Evolutionary conservation across 495 filamentous ascomycete genomes (phyloP).

Genomic region (Penicillium maclennaniae): DNA sequence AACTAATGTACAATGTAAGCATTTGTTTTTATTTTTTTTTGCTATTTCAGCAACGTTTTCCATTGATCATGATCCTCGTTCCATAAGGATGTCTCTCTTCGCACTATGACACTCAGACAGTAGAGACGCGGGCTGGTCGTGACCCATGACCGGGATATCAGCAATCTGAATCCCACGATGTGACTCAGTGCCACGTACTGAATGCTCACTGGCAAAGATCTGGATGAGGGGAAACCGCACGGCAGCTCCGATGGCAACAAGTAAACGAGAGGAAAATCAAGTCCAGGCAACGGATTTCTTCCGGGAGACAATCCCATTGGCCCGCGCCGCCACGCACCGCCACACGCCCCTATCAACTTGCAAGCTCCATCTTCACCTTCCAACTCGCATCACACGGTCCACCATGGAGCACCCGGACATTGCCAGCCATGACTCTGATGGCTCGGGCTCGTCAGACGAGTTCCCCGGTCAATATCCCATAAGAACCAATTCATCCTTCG

Average conservation of each 20-base stretch:
- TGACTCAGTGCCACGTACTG: conserved; percentile 5
- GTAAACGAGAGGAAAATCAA: neutral
- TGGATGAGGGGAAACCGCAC: conserved; percentile 1
- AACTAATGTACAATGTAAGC: neutral
- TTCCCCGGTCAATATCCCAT: conserved; percentile 43
- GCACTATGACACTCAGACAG: neutral
- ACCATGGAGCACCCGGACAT: conserved; percentile 55
- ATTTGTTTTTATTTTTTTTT: too few species aligned
- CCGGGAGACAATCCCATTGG: conserved; percentile 6
- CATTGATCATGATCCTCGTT: too few species aligned
- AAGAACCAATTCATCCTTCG: conserved; percentile 39
- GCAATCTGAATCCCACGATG: conserved; percentile 6
- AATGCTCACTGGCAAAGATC: neutral
- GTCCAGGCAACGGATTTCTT: neutral
- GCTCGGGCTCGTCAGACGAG: conserved; percentile 61
- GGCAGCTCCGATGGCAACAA: conserved; percentile 4
- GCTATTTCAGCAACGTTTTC: neutral
- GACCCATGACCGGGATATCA: conserved; percentile 3
- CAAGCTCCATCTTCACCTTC: conserved; percentile 9
- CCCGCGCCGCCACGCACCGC: conserved; percentile 22
- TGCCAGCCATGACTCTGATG: conserved; percentile 59
- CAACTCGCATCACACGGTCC: conserved; percentile 19
- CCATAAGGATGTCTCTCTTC: neutral
- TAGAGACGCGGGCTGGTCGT: neutral
- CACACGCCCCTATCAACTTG: conserved; percentile 27